Evolutionary conservation across 805 yeast genomes (phyloP).

Genomic region (Kurtzmaniella fragi): DNA sequence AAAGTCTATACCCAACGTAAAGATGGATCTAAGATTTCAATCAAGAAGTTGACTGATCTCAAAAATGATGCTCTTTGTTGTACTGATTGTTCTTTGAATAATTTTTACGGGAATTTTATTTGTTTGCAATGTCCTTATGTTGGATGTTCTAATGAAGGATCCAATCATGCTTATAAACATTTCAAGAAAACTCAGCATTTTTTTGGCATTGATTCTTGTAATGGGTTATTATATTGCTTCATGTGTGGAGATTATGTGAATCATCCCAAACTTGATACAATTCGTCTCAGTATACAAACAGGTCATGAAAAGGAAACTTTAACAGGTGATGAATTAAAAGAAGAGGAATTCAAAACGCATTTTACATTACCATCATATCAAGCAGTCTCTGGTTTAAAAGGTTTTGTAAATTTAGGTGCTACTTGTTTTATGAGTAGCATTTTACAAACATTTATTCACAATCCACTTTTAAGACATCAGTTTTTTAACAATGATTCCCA

Average conservation of each 20-base stretch:
- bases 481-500: conserved; percentile 71
- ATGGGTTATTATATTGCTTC: conserved; percentile 73
- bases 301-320: neutral
- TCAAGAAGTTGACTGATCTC: conserved; percentile 31
- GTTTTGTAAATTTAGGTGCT: conserved; percentile 91
- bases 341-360: conserved; percentile 3
- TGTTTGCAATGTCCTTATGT: conserved; percentile 76
- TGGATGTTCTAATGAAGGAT: conserved; percentile 52
- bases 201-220: conserved; percentile 54
- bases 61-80: conserved; percentile 46
- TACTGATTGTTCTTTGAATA: conserved; percentile 40
- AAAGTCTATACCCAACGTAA: conserved; percentile 25
- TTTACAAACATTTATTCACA: conserved; percentile 85
- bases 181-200: conserved; percentile 29
- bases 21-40: conserved; percentile 35
- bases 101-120: conserved; percentile 45
- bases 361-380: conserved; percentile 40
- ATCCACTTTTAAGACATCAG: conserved; percentile 76
- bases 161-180: conserved; percentile 28
- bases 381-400: conserved; percentile 76
- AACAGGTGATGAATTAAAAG: conserved; percentile 1
- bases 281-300: conserved; percentile 25
- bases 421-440: conserved; percentile 95
- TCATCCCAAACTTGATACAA: conserved; percentile 52
- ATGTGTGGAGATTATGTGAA: conserved; percentile 70